Evolutionary conservation across 1,284 basidiomycete genomes (phyloP).

Genomic region (Cryptococcus depauperatus): DNA sequence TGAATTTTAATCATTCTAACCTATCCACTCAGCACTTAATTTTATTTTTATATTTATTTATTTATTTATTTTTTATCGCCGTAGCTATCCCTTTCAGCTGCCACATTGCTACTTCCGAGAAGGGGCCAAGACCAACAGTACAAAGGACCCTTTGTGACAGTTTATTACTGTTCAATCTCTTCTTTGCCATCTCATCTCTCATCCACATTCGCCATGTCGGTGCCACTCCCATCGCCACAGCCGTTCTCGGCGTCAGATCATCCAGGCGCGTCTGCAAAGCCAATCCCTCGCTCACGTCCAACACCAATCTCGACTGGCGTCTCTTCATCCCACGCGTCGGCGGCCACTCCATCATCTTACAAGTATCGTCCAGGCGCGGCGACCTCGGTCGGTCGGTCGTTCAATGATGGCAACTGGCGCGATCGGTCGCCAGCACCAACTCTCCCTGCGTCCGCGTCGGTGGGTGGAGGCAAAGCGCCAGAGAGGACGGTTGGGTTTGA

Average conservation of each 20-base stretch:
- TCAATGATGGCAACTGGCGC: slow-evolving; percentile 27
- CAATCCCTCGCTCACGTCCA: slow-evolving; percentile 31
- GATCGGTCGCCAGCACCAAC: slow-evolving; percentile 10
- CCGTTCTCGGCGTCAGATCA: slow-evolving; percentile 11
- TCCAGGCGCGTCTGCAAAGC: slow-evolving; percentile 15
- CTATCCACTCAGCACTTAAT: too few species aligned
- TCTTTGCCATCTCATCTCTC: not conserved
- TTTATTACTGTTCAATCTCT: not conserved
- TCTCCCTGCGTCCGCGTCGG: not conserved
- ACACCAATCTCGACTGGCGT: slow-evolving; percentile 23
- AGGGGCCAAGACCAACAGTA: not conserved
- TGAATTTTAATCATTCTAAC: too few species aligned
- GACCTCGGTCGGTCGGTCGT: slow-evolving; percentile 6
- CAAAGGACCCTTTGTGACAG: not conserved
- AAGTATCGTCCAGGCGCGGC: slow-evolving; percentile 3
- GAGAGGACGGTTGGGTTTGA: slow-evolving; percentile 34
- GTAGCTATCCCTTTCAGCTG: too few species aligned
- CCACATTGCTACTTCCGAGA: not conserved
- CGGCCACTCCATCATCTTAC: not conserved
- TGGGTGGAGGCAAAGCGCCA: slow-evolving; percentile 9
- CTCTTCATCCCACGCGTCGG: slow-evolving; percentile 10
- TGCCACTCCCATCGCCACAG: slow-evolving; percentile 30
- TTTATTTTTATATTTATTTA: too few species aligned
- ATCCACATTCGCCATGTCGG: slow-evolving; percentile 19
- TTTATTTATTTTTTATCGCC: too few species aligned